Conservation (phyloP, 1,139 yeast species). For the Magnusiomyces fungicola region DNA sequence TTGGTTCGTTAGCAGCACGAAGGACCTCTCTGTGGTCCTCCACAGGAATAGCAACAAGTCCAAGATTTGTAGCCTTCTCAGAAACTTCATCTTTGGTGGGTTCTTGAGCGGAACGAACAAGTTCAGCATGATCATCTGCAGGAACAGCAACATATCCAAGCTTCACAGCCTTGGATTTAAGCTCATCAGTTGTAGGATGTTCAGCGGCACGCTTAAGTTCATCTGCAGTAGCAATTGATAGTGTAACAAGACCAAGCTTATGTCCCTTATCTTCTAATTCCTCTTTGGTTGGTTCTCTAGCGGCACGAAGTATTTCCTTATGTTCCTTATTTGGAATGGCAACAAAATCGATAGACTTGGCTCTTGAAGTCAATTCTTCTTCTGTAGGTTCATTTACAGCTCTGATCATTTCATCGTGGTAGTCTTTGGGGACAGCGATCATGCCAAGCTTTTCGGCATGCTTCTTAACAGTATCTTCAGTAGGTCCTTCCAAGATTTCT, state of each 20-base stretch:
- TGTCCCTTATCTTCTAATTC: conserved; percentile 22
- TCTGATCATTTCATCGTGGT: conserved; percentile 17
- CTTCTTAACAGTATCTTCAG: conserved; percentile 23
- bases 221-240: conserved; percentile 7
- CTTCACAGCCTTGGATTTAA: conserved; percentile 4
- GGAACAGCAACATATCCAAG: conserved; percentile 11
- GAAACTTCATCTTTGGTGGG: conserved; percentile 26
- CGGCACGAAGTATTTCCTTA: conserved; percentile 18
- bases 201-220: conserved; percentile 12
- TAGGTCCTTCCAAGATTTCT: conserved; percentile 14
- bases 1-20: conserved; percentile 19
- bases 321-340: conserved; percentile 24
- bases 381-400: conserved; percentile 11
- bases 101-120: conserved; percentile 20
- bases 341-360: conserved; percentile 26
- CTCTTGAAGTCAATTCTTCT: conserved; percentile 19
- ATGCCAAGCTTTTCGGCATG: conserved; percentile 30
- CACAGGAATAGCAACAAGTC: conserved; percentile 41
- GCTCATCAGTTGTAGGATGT: conserved; percentile 12
- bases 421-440: conserved; percentile 22
- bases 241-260: conserved; percentile 8
- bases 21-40: conserved; percentile 24
- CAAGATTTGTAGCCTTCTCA: conserved; percentile 15
- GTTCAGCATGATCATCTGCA: conserved; percentile 13
- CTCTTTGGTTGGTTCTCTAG: conserved; percentile 24